These are phyloP conservation scores for Dichomitus squalens DNA, from an alignment of 1,284 basidiomycete species.

Conservation along the genomic window DNA sequence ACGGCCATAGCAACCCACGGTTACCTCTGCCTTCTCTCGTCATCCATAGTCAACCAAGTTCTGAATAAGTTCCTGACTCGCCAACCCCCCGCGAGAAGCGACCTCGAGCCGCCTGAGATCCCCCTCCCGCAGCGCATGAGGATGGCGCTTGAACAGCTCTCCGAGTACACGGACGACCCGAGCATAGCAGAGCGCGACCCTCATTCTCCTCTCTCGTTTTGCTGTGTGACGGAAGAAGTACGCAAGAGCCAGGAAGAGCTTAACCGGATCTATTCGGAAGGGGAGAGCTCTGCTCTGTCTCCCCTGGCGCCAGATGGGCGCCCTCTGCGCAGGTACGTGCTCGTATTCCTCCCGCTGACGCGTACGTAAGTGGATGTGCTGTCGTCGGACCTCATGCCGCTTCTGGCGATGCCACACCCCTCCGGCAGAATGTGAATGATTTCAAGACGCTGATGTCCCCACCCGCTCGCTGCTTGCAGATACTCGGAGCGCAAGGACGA, in stretches of 20 bases:
- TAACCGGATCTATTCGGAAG: conserved; percentile 48
- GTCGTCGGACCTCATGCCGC: background rate
- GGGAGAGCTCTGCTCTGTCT: conserved; percentile 51
- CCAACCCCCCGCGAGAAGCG: conserved; percentile 51
- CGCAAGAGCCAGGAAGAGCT: conserved; percentile 52
- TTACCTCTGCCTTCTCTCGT: conserved; percentile 51
- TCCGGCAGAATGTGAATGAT: background rate
- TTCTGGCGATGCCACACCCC: background rate
- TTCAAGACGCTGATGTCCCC: conserved; percentile 4
- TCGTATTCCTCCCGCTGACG: background rate
- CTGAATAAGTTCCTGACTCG: conserved; percentile 62
- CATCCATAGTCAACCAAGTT: conserved; percentile 68
- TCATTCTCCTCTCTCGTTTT: conserved; percentile 64
- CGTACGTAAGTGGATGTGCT: background rate
- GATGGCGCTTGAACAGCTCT: conserved; percentile 53
- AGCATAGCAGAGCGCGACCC: conserved; percentile 56
- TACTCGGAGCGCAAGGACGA: conserved; percentile 42
- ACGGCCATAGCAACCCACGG: conserved; percentile 46
- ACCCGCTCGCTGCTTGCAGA: conserved; percentile 18
- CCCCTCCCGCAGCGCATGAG: conserved; percentile 50
- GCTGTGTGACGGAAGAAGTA: conserved; percentile 56
- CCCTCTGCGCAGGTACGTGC: conserved; percentile 58
- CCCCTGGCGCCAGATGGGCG: conserved; percentile 60
- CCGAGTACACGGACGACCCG: conserved; percentile 50
- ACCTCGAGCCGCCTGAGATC: conserved; percentile 38